Conservation (phyloP, 2,329 filamentous ascomycete genomes). For the Tolypocladium album region DNA sequence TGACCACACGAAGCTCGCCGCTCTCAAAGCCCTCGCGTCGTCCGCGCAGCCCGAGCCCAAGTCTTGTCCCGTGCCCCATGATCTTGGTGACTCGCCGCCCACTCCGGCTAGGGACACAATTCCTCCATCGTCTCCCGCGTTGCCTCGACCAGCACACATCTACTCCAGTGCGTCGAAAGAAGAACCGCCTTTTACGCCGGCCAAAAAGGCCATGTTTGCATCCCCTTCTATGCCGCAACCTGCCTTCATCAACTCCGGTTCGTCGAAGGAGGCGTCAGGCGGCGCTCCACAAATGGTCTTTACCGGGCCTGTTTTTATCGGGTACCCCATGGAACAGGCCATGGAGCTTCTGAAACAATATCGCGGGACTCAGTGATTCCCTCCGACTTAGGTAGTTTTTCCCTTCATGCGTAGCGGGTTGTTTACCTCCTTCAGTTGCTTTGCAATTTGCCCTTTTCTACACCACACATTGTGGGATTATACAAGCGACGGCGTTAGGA, state of each 20-base stretch:
- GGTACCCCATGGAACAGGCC: constrained; percentile 78
- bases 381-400: background rate
- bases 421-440: background rate
- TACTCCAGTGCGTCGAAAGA: constrained; percentile 28
- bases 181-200: constrained; percentile 9
- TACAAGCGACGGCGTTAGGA: constrained; percentile 20
- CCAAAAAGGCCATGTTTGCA: constrained; percentile 10
- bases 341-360: constrained; percentile 59
- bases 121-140: constrained; percentile 4
- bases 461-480: background rate
- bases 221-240: constrained; percentile 25
- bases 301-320: constrained; percentile 88
- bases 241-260: constrained; percentile 39
- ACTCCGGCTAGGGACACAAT: constrained; percentile 6
- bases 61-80: constrained; percentile 1
- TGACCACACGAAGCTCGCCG: constrained; percentile 34
- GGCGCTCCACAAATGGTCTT: constrained; percentile 64
- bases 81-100: constrained; percentile 10
- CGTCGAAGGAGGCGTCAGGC: constrained; percentile 18
- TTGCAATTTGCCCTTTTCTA: background rate
- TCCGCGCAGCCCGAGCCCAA: constrained; percentile 7
- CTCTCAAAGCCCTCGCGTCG: constrained; percentile 16
- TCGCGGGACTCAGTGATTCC: constrained; percentile 17
- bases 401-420: constrained; percentile 1
- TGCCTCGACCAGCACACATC: constrained; percentile 40